A percentile compares a stretch with the other conserved stretches of the same genome.
Evolutionary conservation across 139 green algal species (phyloP).

Genomic region (Zygnema cylindricum): DNA sequence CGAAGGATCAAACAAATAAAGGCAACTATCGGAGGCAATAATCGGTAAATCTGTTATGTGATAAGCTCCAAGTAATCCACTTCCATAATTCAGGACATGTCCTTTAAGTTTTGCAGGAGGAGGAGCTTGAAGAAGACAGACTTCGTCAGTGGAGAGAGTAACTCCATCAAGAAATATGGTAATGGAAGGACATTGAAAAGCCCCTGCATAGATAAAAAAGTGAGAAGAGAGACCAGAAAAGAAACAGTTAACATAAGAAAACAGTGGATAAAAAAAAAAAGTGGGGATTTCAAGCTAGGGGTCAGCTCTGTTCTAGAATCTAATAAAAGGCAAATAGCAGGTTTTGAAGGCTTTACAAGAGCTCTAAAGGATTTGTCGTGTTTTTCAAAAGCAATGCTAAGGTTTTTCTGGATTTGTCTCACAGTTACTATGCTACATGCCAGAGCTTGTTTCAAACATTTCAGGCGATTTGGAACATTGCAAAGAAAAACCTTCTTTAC

Average conservation of each 20-base stretch:
- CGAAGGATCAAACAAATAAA: conserved; percentile 75
- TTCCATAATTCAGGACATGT: conserved; percentile 56
- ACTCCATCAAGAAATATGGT: conserved; percentile 67
- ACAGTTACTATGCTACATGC: too few species aligned
- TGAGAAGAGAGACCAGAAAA: background rate
- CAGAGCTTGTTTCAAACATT: too few species aligned
- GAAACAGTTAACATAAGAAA: background rate
- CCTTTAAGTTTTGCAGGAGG: conserved; percentile 41
- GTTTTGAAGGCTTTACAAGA: too few species aligned
- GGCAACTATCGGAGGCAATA: conserved; percentile 55
- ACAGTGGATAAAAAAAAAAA: background rate
- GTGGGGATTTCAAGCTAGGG: too few species aligned
- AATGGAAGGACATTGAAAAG: conserved; percentile 74
- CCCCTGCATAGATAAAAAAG: conserved; percentile 15
- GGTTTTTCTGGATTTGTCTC: too few species aligned
- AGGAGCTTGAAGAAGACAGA: conserved; percentile 56
- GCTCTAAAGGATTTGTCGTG: too few species aligned
- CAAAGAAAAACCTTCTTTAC: too few species aligned
- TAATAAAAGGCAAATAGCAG: too few species aligned
- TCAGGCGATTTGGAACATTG: too few species aligned
- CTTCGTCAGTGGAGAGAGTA: conserved; percentile 61
- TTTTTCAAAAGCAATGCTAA: too few species aligned
- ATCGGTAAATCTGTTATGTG: conserved; percentile 66
- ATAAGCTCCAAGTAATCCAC: conserved; percentile 64
- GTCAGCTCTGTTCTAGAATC: too few species aligned